Evolutionary conservation across 1,284 basidiomycete species (phyloP).

Genomic region (Pholiota adiposa): DNA sequence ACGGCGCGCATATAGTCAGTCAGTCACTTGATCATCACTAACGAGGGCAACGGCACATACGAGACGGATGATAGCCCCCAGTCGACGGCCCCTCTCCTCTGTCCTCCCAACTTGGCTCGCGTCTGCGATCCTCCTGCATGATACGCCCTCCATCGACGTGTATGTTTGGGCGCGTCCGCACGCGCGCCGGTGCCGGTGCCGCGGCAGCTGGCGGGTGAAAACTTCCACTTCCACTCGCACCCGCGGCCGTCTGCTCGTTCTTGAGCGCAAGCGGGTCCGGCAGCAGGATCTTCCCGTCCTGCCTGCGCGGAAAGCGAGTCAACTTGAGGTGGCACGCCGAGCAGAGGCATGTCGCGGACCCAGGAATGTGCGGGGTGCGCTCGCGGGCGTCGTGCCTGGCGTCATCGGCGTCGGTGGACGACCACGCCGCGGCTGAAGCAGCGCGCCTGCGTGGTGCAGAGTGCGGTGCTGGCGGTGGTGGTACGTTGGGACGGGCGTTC

Average conservation of each 20-base stretch:
- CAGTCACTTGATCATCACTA: neutral
- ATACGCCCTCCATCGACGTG: constrained; percentile 4
- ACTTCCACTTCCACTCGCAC: neutral
- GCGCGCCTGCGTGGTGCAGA: neutral
- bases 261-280: constrained; percentile 15
- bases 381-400: neutral
- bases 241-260: neutral
- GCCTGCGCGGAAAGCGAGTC: constrained; percentile 25
- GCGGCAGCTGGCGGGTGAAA: neutral
- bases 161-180: neutral
- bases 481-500: neutral
- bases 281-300: constrained; percentile 27
- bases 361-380: neutral
- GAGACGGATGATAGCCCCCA: constrained; percentile 1
- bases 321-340: constrained; percentile 23
- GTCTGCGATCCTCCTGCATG: neutral
- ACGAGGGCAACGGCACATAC: neutral
- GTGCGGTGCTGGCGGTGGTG: neutral
- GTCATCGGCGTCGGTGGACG: constrained; percentile 6
- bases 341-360: constrained; percentile 19
- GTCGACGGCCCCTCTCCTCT: constrained; percentile 12
- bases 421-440: neutral
- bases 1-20: neutral
- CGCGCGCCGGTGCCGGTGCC: neutral
- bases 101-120: neutral